phyloP scores from a whole-genome alignment of 2,329 filamentous ascomycete genomes.

The Fusarium floridanum region DNA sequence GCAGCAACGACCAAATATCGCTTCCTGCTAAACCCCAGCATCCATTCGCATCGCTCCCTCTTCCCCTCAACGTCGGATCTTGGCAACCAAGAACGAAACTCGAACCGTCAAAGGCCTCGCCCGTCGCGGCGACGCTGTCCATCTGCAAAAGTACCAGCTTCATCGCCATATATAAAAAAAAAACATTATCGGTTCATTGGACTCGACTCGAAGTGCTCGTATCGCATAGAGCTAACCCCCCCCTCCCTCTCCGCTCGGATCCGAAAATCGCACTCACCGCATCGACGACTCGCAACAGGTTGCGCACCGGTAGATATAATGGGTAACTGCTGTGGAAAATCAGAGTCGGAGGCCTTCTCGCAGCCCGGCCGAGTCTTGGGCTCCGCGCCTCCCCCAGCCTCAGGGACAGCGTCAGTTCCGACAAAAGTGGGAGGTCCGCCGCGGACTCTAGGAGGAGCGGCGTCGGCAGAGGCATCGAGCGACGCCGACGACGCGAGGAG shows the following conservation, averaged over 20 bases:
- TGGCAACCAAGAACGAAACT: not conserved
- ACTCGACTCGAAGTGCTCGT: not conserved
- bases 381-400: slow-evolving; percentile 61
- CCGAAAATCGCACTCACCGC: not conserved
- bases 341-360: slow-evolving; percentile 77
- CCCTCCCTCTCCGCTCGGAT: not conserved
- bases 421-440: slow-evolving; percentile 67
- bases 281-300: not conserved
- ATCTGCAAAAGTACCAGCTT: not conserved
- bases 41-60: not conserved
- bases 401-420: slow-evolving; percentile 65
- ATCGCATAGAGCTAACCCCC: not conserved
- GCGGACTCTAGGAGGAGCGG: slow-evolving; percentile 73
- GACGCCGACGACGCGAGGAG: slow-evolving; percentile 71
- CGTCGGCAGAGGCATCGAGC: slow-evolving; percentile 44
- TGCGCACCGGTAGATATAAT: slow-evolving; percentile 60
- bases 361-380: slow-evolving; percentile 80
- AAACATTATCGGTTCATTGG: not conserved
- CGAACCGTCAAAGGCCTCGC: slow-evolving; percentile 13
- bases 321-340: slow-evolving; percentile 90
- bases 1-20: slow-evolving; percentile 1
- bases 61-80: not conserved
- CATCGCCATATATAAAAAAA: not conserved
- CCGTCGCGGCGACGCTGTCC: slow-evolving; percentile 15
- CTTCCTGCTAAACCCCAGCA: not conserved